These are phyloP conservation scores for Cyclotella baltica DNA, from an alignment of 108 stramenopile species.

Conservation along the genomic window DNA sequence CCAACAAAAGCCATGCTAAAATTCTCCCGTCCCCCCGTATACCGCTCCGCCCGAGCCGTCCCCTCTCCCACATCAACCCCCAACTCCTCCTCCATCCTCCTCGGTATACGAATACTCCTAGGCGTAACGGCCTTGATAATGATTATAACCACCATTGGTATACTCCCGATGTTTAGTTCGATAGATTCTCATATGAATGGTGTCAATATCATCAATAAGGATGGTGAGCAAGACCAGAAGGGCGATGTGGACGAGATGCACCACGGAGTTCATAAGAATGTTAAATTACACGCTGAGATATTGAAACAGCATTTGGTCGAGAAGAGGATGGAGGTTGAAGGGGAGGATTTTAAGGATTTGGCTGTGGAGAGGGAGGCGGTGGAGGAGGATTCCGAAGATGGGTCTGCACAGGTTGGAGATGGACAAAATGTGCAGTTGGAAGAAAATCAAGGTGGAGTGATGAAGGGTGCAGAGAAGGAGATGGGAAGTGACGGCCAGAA, in stretches of 20 bases:
- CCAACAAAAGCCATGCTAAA: no score
- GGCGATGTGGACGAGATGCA: slow-evolving; percentile 11
- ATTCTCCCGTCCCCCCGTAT: slow-evolving; percentile 21
- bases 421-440: background rate
- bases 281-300: slow-evolving; percentile 24
- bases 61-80: slow-evolving; percentile 22
- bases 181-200: slow-evolving; percentile 17
- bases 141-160: slow-evolving; percentile 13
- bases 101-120: slow-evolving; percentile 20
- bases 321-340: background rate
- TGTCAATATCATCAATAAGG: background rate
- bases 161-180: slow-evolving; percentile 30
- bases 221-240: background rate
- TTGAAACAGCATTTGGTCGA: slow-evolving; percentile 34
- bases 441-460: background rate
- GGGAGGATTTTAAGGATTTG: slow-evolving; percentile 6
- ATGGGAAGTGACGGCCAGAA: background rate
- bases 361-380: background rate
- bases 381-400: no score
- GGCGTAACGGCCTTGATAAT: slow-evolving; percentile 22
- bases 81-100: slow-evolving; percentile 9
- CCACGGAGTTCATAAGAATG: slow-evolving; percentile 49
- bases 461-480: background rate
- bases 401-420: background rate
- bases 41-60: slow-evolving; percentile 50